These are phyloP conservation scores for Boletus rubroflammeus DNA, from an alignment of 768 basidiomycete species.

Conservation along the genomic window DNA sequence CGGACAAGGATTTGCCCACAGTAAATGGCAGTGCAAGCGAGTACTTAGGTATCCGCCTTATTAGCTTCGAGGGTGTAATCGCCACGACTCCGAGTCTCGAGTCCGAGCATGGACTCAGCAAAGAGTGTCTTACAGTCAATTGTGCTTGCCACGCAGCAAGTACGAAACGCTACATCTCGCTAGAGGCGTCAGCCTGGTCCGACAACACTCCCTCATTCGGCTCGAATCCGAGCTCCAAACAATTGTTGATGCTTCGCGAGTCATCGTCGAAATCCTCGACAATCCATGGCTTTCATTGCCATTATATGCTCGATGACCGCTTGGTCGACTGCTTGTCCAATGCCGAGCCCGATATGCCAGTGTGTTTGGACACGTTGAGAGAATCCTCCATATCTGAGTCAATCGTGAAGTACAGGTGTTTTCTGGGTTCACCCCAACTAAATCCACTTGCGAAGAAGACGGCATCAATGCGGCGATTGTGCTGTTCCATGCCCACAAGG, in stretches of 20 bases:
- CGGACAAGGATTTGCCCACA: background rate
- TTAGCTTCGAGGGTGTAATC: too few relatives aligned
- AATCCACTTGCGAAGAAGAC: background rate
- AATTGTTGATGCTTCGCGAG: background rate
- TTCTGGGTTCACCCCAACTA: background rate
- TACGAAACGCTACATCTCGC: too few relatives aligned
- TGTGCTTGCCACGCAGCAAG: too few relatives aligned
- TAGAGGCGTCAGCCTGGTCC: background rate
- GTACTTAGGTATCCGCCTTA: too few relatives aligned
- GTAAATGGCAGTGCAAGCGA: background rate
- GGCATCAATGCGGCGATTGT: background rate
- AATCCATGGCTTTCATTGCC: background rate
- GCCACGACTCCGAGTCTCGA: too few relatives aligned
- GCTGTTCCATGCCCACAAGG: background rate
- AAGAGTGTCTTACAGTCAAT: too few relatives aligned
- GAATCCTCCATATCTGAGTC: background rate
- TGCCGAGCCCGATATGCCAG: too few relatives aligned
- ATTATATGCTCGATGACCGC: background rate
- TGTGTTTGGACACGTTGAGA: too few relatives aligned
- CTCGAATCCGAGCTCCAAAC: background rate
- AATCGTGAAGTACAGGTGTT: too few relatives aligned
- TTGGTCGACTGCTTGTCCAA: conserved; percentile 2
- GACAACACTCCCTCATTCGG: background rate
- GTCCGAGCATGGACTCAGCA: too few relatives aligned
- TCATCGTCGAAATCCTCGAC: background rate